Conservation (phyloP, 768 basidiomycete species). For the Paxillus ammoniavirescens region DNA sequence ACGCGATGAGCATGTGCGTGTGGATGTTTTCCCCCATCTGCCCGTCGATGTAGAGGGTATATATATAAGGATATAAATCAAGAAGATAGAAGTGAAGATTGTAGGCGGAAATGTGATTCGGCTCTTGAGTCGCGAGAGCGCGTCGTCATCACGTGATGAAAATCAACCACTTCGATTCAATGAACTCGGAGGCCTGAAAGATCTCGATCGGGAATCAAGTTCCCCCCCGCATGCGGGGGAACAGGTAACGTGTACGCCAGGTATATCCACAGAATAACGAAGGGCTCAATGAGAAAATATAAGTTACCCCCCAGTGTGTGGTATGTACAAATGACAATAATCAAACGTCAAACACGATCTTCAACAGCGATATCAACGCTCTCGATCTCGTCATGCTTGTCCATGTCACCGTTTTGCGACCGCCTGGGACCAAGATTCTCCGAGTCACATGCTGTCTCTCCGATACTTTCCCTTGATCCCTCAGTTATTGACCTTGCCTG, state of each 20-base stretch:
- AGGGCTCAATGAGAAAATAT: not conserved
- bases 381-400: not conserved
- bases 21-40: conserved; percentile 1
- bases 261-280: not conserved
- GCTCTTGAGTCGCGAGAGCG: not conserved
- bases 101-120: not conserved
- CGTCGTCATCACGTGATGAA: conserved; percentile 18
- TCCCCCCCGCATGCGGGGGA: not conserved
- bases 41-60: too few relatives aligned
- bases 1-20: conserved; percentile 6
- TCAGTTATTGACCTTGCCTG: not conserved
- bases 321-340: too few relatives aligned
- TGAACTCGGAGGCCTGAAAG: too few relatives aligned
- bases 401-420: not conserved
- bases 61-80: not conserved
- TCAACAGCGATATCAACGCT: not conserved
- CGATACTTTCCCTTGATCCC: not conserved
- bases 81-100: not conserved
- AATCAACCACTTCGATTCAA: conserved; percentile 11
- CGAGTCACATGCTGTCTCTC: not conserved
- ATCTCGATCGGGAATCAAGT: too few relatives aligned
- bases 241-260: not conserved
- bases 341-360: not conserved
- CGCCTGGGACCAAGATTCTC: not conserved
- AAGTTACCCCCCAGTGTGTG: too few relatives aligned